Evolutionary conservation across 805 yeast genomes (phyloP).

Genomic region (Phaffomyces antillensis): DNA sequence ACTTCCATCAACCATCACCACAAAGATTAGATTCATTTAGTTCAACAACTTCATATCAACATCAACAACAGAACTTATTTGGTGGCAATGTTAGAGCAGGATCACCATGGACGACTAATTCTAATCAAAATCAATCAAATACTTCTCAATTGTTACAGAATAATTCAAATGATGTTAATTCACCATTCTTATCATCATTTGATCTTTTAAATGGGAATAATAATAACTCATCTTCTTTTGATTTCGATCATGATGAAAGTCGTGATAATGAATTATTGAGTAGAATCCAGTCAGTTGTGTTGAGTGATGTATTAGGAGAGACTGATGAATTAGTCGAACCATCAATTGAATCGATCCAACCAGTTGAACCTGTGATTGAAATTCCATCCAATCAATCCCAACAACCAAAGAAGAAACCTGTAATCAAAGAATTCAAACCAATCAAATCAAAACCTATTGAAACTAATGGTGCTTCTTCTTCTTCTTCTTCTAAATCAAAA

Average conservation of each 20-base stretch:
- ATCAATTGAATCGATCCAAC: background rate
- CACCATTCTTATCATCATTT: conserved; percentile 4
- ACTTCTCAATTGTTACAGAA: conserved; percentile 8
- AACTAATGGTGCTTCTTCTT: too few relatives aligned
- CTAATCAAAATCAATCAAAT: background rate
- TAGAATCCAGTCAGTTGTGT: conserved; percentile 33
- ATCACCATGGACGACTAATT: conserved; percentile 4
- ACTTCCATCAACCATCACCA: background rate
- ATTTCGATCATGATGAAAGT: background rate
- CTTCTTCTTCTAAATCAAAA: too few relatives aligned
- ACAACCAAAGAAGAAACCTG: background rate
- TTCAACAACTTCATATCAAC: background rate
- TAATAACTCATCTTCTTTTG: background rate
- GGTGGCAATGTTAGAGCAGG: background rate
- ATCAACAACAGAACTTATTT: background rate
- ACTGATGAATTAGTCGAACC: background rate
- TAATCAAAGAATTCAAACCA: background rate
- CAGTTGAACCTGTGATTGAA: background rate
- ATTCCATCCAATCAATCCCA: background rate
- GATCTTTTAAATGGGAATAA: conserved; percentile 4
- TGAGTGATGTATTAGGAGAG: conserved; percentile 30
- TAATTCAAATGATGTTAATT: background rate
- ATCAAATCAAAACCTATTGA: too few relatives aligned
- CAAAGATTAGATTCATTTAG: background rate
- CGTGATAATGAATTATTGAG: conserved; percentile 27